Evolutionary conservation across 73 alveolate species (phyloP).

Genomic region (Paramecium biaurelia): DNA sequence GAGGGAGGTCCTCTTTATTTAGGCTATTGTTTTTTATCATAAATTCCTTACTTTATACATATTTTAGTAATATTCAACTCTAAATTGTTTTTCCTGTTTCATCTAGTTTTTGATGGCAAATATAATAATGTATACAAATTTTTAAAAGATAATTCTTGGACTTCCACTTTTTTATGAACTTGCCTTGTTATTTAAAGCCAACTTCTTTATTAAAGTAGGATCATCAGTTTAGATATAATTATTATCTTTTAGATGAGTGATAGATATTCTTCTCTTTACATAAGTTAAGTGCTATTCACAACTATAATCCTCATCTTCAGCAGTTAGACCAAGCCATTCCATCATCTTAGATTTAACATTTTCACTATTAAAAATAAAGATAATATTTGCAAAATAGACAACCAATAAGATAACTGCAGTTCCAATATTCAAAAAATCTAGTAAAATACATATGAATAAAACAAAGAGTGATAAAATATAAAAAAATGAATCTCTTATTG

Average conservation of each 20-base stretch:
- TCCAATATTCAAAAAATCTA: not conserved
- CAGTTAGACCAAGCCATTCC: conserved; percentile 30
- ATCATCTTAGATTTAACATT: not conserved
- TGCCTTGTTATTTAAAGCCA: not conserved
- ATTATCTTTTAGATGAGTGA: not conserved
- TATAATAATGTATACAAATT: not conserved
- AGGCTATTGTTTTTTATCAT: not conserved
- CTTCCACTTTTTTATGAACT: conserved; percentile 4
- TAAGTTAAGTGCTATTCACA: conserved; percentile 30
- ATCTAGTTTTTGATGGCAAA: not conserved
- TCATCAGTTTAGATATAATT: conserved; percentile 10
- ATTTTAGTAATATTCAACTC: not conserved
- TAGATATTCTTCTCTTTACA: not conserved
- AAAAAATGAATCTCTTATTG: not conserved
- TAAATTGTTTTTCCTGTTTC: not conserved
- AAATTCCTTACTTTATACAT: not conserved
- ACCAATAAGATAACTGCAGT: not conserved
- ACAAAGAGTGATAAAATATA: not conserved
- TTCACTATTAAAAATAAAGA: not conserved
- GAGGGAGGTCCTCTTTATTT: not conserved
- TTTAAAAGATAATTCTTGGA: not conserved
- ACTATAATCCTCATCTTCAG: conserved; percentile 28
- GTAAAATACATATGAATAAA: not conserved
- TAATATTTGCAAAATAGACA: not conserved
- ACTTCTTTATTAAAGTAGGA: not conserved